Evolutionary conservation across 371 early-diverging fungal genomes (phyloP).

Genomic region (Capillidium rhysosporum): DNA sequence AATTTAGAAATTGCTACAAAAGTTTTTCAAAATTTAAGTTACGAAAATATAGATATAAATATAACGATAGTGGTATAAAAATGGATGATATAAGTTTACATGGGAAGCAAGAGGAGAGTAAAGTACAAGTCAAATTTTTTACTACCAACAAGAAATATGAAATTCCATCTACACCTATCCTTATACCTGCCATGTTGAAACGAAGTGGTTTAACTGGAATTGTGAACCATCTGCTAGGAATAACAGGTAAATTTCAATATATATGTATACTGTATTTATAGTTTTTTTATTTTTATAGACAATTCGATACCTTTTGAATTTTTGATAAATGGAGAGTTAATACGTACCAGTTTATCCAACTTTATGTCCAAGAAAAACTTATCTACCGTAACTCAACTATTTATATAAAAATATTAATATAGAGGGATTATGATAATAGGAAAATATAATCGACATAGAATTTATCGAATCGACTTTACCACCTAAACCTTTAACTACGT

Average conservation of each 20-base stretch:
- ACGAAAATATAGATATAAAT: too few species aligned
- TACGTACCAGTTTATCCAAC: conserved; percentile 48
- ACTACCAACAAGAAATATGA: conserved; percentile 51
- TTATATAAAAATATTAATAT: background rate
- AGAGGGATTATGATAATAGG: conserved; percentile 25
- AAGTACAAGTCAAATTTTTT: conserved; percentile 73
- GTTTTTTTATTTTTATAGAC: conserved; percentile 20
- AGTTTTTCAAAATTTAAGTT: too few species aligned
- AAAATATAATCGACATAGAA: conserved; percentile 72
- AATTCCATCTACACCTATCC: conserved; percentile 58
- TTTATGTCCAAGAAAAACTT: conserved; percentile 44
- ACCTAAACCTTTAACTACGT: conserved; percentile 49
- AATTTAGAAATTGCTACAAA: too few species aligned
- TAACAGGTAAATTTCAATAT: conserved; percentile 13
- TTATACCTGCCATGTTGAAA: conserved; percentile 61
- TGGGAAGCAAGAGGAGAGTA: conserved; percentile 10
- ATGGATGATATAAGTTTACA: too few species aligned
- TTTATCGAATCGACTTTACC: conserved; percentile 79
- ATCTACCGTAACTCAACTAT: conserved; percentile 39
- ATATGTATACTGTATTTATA: background rate
- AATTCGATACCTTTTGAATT: conserved; percentile 79
- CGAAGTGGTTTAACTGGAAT: conserved; percentile 81
- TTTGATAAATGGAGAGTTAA: conserved; percentile 68
- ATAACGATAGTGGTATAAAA: too few species aligned
- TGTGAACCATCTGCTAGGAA: conserved; percentile 62